Percentiles rank a stretch among this genome's conserved stretches.
phyloP scores from a whole-genome alignment of 805 yeast species.

The Yamadazyma takamatsuzukensis region DNA sequence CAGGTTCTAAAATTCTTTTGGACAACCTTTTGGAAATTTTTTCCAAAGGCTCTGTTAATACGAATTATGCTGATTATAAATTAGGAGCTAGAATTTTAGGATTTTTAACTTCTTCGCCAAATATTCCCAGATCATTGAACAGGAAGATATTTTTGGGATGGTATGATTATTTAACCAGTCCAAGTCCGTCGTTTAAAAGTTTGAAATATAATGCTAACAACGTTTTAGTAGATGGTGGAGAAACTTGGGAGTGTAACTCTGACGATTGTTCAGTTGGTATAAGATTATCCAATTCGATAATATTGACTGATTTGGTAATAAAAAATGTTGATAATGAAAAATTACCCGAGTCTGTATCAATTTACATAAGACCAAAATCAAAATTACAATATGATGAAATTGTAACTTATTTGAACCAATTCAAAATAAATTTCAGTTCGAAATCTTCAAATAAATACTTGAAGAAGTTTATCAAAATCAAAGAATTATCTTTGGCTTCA shows the following conservation, averaged over 20 bases:
- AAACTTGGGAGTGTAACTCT: constrained; percentile 31
- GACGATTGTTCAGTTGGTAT: constrained; percentile 32
- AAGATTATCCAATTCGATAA: constrained; percentile 26
- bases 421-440: constrained; percentile 9
- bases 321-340: constrained; percentile 12
- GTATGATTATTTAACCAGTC: constrained; percentile 31
- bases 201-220: constrained; percentile 39
- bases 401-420: constrained; percentile 15
- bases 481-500: constrained; percentile 16
- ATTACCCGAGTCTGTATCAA: constrained; percentile 17
- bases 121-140: constrained; percentile 15
- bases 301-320: constrained; percentile 34
- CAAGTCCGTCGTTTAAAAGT: constrained; percentile 18
- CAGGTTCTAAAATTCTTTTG: constrained; percentile 22
- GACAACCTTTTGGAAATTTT: constrained; percentile 28
- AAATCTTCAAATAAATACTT: constrained; percentile 21
- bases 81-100: constrained; percentile 39
- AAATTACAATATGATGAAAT: constrained; percentile 15
- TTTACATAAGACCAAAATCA: constrained; percentile 29
- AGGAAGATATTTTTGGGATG: constrained; percentile 35
- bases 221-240: constrained; percentile 30
- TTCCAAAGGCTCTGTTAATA: constrained; percentile 30
- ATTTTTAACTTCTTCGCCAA: constrained; percentile 28
- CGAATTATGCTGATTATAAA: constrained; percentile 38
- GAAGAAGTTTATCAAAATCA: constrained; percentile 28